Evolutionary conservation across 2,329 filamentous ascomycete genomes (phyloP), one percentile per base, ranked within the genome.

Genomic region (Truncatella angustata): DNA sequence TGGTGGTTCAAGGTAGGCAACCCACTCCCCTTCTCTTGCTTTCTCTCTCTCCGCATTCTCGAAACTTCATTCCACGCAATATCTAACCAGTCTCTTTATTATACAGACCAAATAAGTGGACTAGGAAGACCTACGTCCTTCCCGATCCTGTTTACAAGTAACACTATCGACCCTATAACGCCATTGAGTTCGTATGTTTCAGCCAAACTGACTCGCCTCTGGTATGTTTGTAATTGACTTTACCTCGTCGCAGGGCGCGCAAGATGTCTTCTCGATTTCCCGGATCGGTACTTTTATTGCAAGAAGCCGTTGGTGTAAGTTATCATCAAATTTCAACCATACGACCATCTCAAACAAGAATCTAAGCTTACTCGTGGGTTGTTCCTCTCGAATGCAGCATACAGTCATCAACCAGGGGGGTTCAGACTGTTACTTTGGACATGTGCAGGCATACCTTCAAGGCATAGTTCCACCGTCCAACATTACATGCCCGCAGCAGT

Each of bases 91-190:
- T 46, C 58, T 49, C 48, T 45, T 52, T n/a, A 23, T 51, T 26
- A 50, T 53, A 40, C 50, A 66, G 64, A 54, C 35, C 47, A 58
- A 42, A 62, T 54, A 30, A 49, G 10, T 46, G 58, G 55, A 51
- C 16, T 56, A 21, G 26, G 63, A 16, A 58, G 34, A 47, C 42
- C 52, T 10, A 70, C 66, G 10, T 59, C 67, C 5, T 72, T 70
- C 51, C 71, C 71, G 11, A 61, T 73, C 28, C 59, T 74, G 5
- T 71, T 73, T 53, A 39, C 70, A 26, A 69, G 69, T 45, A 74
- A 71, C 26, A 72, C 66, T 4, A 56, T 65, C 32, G 71, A 73
- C 51, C 67, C 68, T 11, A 56, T 73, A n/a, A 68, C 70, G 5
- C 69, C 70, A 30, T 14, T 45, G 24, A 14, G 11, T 50, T 68